A percentile compares a stretch with the other conserved stretches of the same genome.
Conservation (phyloP, 495 filamentous ascomycete genomes). For the Wilcoxina mikolae region DNA sequence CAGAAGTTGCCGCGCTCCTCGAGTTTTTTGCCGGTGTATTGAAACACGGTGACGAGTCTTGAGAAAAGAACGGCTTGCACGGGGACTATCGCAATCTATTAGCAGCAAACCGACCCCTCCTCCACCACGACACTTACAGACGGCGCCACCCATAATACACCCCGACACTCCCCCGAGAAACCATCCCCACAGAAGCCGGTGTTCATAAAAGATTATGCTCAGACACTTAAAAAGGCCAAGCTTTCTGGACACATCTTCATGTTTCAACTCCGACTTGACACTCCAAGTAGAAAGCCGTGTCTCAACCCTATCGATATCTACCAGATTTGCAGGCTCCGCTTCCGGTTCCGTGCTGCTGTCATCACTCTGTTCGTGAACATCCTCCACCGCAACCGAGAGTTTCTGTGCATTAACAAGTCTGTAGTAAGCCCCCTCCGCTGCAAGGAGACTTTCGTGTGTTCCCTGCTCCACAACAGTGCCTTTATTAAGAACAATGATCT, state of each 20-base stretch:
- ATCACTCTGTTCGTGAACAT: background rate
- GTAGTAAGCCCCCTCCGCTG: slow-evolving; percentile 36
- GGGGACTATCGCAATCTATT: slow-evolving; percentile 24
- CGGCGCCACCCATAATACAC: background rate
- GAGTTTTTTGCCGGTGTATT: slow-evolving; percentile 12
- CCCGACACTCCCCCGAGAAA: slow-evolving; percentile 1
- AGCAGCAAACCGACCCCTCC: no score
- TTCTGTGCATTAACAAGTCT: slow-evolving; percentile 41
- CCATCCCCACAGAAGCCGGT: slow-evolving; percentile 1
- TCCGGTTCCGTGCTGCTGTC: background rate
- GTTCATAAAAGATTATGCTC: background rate
- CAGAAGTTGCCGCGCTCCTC: slow-evolving; percentile 36
- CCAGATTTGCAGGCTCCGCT: slow-evolving; percentile 6
- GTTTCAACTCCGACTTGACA: background rate
- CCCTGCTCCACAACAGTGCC: slow-evolving; percentile 53
- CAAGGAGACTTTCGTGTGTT: slow-evolving; percentile 51
- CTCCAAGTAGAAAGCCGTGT: background rate
- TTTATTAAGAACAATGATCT: slow-evolving; percentile 60
- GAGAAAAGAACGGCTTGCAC: slow-evolving; percentile 30
- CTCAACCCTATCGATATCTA: slow-evolving; percentile 4
- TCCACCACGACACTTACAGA: background rate
- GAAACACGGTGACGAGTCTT: slow-evolving; percentile 27
- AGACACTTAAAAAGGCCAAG: background rate
- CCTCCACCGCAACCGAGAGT: slow-evolving; percentile 28
- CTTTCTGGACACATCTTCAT: background rate